These are phyloP conservation scores for Fraxinus floribunda DNA, from an alignment of 305 asterid species.

Conservation along the genomic window DNA sequence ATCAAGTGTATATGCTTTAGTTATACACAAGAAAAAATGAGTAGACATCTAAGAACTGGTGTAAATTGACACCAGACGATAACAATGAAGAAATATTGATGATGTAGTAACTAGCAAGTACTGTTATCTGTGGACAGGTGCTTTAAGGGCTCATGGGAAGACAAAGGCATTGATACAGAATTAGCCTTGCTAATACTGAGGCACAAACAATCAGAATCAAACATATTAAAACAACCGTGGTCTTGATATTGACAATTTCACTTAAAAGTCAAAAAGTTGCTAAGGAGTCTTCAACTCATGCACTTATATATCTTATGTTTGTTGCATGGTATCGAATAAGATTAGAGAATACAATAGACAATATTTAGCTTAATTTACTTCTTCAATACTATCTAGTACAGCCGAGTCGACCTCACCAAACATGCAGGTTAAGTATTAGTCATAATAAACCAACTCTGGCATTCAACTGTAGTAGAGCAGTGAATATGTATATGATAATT, in stretches of 20 bases:
- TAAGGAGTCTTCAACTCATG: background rate
- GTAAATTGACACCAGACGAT: background rate
- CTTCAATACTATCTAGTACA: background rate
- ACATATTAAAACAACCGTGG: background rate
- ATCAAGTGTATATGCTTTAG: background rate
- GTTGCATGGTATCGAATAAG: background rate
- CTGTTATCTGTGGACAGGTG: background rate
- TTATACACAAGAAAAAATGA: background rate
- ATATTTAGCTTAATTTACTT: background rate
- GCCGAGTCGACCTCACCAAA: background rate
- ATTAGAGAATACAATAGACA: background rate
- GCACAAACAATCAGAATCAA: background rate
- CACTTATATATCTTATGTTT: background rate
- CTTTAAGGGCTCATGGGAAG: background rate
- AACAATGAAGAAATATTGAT: background rate
- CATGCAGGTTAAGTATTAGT: background rate
- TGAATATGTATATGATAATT: conserved; percentile 8
- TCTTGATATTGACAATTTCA: background rate
- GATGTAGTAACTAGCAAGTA: background rate
- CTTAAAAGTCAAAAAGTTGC: background rate
- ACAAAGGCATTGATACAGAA: background rate
- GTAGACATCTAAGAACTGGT: background rate
- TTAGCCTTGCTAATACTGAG: background rate
- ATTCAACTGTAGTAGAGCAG: conserved; percentile 3
- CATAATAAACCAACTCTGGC: conserved; percentile 17